Base-by-base conservation (phyloP, 345 rosid species). In the Rubroshorea leprosula region DNA sequence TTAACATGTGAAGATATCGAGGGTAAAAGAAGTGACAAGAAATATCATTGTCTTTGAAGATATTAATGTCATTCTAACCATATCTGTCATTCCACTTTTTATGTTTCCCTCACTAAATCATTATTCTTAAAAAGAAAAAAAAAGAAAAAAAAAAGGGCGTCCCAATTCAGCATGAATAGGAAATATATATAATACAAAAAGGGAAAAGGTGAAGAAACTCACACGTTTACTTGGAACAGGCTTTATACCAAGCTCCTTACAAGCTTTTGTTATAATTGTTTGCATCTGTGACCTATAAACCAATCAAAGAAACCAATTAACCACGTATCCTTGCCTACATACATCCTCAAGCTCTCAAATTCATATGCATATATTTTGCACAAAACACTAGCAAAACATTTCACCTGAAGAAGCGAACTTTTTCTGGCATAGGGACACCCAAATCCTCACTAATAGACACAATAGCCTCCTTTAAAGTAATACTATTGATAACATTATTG, bases 201-300 rank as follows among this genome's bases (percentile, higher is more conserved):
- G 27, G 23, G 25, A 60, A 35, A 69, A 17, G 54, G 43, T 48
- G 18, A 53, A 57, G 35, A 58, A 55, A 65, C 87, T 59, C 56
- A 92, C 98, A 69, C 98, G 64, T 77, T 92, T 86, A 71, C 98
- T 84, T 23, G 98, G 90, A 54, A 92, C 62, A 14, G 87, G 83
- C 71, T 83, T 92, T 44, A 89, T 84, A 14, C 84, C 76, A 57
- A 92, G 89, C 80, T 86, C 96, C 49, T 71, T 81, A 63, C 95
- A 81, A 27, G 95, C 93, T 71, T 81, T 92, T 39, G 87, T 73
- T 60, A 89, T 77, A 74, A 92, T 89, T 1, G 95, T 92, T 83
- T 89, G 98, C 96, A 92, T 86, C 77, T 92, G 96, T 23, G 95
- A 84, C 84, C 96, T 92, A 48, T 25, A 70, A 62, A 63, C 45